These are phyloP conservation scores for Suhomyces chickasaworum DNA, from an alignment of 1,139 yeast genomes.

Conservation along the genomic window DNA sequence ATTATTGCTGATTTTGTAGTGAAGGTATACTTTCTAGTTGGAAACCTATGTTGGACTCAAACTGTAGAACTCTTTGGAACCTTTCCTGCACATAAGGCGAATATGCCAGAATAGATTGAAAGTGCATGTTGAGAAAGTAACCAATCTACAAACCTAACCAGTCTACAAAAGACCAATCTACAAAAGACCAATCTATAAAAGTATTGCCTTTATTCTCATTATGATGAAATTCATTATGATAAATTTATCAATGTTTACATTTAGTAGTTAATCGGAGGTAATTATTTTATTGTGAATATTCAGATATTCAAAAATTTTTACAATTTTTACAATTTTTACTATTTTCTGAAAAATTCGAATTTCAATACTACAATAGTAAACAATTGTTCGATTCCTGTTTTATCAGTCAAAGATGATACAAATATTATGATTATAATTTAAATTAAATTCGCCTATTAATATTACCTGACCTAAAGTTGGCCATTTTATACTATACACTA, in stretches of 20 bases:
- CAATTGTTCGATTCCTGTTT: too few relatives aligned
- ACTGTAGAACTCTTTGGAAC: slow-evolving; percentile 10
- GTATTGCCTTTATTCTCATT: too few relatives aligned
- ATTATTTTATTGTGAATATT: too few relatives aligned
- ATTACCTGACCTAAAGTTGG: slow-evolving; percentile 6
- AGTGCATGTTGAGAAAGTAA: not conserved
- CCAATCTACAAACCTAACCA: too few relatives aligned
- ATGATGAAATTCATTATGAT: too few relatives aligned
- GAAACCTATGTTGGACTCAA: not conserved
- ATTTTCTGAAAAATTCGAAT: not conserved
- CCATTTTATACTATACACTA: slow-evolving; percentile 7
- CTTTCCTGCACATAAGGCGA: slow-evolving; percentile 7
- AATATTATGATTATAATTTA: not conserved
- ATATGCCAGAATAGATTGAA: not conserved
- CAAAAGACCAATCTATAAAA: too few relatives aligned
- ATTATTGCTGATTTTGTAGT: not conserved
- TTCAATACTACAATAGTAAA: too few relatives aligned
- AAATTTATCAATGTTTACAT: too few relatives aligned
- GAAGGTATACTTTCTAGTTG: not conserved
- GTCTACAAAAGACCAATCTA: too few relatives aligned
- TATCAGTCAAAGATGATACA: not conserved
- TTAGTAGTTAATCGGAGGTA: too few relatives aligned
- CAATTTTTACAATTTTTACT: too few relatives aligned
- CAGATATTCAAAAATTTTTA: too few relatives aligned
- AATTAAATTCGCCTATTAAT: slow-evolving; percentile 5